A percentile compares a stretch with the other conserved stretches of the same genome.
phyloP scores from a whole-genome alignment of 768 basidiomycete species.

The Termitomyces sp. region DNA sequence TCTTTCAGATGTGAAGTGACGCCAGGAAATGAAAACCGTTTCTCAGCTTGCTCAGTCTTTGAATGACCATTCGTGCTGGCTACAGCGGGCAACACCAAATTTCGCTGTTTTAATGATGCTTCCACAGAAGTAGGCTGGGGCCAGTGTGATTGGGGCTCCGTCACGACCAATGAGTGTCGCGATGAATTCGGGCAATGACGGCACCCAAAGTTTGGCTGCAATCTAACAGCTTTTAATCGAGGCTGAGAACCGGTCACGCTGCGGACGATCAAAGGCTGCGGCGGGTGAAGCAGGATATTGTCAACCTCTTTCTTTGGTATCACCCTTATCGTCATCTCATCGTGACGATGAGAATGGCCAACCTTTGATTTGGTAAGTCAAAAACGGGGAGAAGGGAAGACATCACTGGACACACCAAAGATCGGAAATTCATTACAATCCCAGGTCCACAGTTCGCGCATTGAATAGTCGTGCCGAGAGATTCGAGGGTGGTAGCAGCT shows the following conservation, averaged over 20 bases:
- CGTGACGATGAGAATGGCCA: slow-evolving; percentile 62
- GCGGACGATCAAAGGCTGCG: slow-evolving; percentile 10
- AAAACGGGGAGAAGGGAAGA: not conserved
- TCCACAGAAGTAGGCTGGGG: not conserved
- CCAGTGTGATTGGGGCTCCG: not conserved
- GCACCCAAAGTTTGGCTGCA: slow-evolving; percentile 41
- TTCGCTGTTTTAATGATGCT: not conserved
- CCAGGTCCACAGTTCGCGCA: slow-evolving; percentile 46
- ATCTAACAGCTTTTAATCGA: slow-evolving; percentile 22
- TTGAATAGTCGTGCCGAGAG: slow-evolving; percentile 25
- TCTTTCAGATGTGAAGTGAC: slow-evolving; percentile 56
- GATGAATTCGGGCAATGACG: slow-evolving; percentile 35
- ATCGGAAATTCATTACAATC: slow-evolving; percentile 41
- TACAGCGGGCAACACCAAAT: not conserved
- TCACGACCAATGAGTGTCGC: not conserved
- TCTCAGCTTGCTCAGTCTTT: not conserved
- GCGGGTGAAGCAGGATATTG: slow-evolving; percentile 14
- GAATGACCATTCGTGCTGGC: not conserved
- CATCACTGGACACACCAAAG: slow-evolving; percentile 32
- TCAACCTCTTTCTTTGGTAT: slow-evolving; percentile 15
- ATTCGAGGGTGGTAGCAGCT: slow-evolving; percentile 15
- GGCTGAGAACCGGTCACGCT: slow-evolving; percentile 9
- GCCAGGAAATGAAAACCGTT: slow-evolving; percentile 43
- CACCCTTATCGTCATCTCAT: slow-evolving; percentile 37
- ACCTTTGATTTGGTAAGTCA: slow-evolving; percentile 28